A percentile compares a stretch with the other conserved stretches of the same genome.
Evolutionary conservation across 192 early-diverging fungal species (phyloP).

Genomic region (Rhizophagus clarus): DNA sequence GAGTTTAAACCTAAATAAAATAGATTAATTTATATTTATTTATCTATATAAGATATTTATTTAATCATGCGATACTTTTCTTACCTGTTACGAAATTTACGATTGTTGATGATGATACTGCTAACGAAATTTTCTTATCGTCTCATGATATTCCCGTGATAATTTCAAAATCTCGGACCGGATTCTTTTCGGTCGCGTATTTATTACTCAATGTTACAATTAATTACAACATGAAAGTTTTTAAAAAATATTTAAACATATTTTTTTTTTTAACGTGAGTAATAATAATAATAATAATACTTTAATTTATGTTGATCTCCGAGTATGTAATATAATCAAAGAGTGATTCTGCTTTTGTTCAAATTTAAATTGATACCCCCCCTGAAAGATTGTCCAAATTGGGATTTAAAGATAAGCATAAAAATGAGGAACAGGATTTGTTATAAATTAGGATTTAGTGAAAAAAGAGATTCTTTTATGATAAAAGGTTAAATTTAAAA

Average conservation of each 20-base stretch:
- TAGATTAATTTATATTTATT: too few species aligned
- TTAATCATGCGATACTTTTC: not conserved
- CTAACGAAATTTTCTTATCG: not conserved
- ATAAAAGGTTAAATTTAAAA: too few species aligned
- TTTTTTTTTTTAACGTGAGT: not conserved
- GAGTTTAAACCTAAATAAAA: not conserved
- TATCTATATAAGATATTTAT: too few species aligned
- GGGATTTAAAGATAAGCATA: not conserved
- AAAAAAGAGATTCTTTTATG: not conserved
- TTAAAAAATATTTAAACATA: too few species aligned
- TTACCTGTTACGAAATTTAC: not conserved
- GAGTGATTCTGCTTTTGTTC: not conserved
- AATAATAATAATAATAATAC: too few species aligned
- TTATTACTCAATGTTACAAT: not conserved
- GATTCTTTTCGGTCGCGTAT: not conserved
- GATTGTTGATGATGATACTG: too few species aligned
- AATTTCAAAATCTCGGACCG: not conserved
- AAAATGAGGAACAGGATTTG: not conserved
- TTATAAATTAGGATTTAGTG: conserved; percentile 1
- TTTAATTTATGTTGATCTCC: not conserved
- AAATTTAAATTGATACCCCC: not conserved
- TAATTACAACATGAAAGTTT: too few species aligned
- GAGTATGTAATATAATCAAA: not conserved
- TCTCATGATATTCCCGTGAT: not conserved
- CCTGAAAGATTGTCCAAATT: not conserved